phyloP scores from a whole-genome alignment of 1,139 yeast genomes.

The Kodamaea plutei region DNA sequence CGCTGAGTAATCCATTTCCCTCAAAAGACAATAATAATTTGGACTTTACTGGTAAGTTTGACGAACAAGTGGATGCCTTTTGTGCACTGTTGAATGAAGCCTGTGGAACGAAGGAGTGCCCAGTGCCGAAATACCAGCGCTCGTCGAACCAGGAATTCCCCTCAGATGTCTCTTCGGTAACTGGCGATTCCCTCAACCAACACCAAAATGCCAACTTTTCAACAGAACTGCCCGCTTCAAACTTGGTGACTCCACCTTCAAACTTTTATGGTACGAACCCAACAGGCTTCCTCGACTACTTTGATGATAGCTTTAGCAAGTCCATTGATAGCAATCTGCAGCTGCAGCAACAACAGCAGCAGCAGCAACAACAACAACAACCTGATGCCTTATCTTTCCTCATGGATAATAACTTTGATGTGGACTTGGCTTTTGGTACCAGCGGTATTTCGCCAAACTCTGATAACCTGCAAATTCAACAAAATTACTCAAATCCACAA shows the following conservation, averaged over 20 bases:
- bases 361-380: conserved; percentile 3
- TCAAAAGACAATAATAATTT: conserved; percentile 5
- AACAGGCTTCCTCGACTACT: conserved; percentile 14
- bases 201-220: no score
- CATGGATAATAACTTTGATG: conserved; percentile 47
- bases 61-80: conserved; percentile 54
- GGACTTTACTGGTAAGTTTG: conserved; percentile 26
- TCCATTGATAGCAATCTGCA: no score
- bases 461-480: neutral
- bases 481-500: conserved; percentile 1
- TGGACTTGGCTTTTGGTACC: conserved; percentile 42
- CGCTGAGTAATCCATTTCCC: conserved; percentile 1
- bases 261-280: conserved; percentile 6
- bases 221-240: conserved; percentile 19
- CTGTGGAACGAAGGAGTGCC: conserved; percentile 75
- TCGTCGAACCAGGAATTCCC: conserved; percentile 11
- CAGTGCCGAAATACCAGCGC: conserved; percentile 52
- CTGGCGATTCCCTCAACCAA: conserved; percentile 5
- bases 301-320: conserved; percentile 16
- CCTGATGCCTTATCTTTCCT: conserved; percentile 14
- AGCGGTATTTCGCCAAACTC: conserved; percentile 3
- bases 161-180: conserved; percentile 5
- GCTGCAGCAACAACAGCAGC: no score
- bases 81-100: conserved; percentile 74
- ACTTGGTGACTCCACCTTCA: conserved; percentile 16